A percentile compares a stretch with the other conserved stretches of the same genome.
Evolutionary conservation across 2,329 filamentous ascomycete species (phyloP).

Genomic region (Colletotrichum ledebouriae): DNA sequence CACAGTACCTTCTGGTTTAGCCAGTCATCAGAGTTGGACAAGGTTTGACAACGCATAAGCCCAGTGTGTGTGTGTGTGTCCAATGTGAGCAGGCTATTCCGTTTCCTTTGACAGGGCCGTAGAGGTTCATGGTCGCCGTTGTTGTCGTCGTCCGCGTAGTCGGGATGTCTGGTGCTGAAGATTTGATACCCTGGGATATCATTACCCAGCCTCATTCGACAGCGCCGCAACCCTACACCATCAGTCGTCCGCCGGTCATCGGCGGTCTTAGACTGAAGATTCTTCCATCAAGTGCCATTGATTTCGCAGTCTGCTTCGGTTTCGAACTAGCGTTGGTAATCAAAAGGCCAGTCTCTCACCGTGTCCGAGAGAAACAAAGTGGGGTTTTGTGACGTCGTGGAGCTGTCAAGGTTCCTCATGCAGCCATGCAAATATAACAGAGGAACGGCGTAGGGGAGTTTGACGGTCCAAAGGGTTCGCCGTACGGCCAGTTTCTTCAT

Average conservation of each 20-base stretch:
- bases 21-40: constrained; percentile 8
- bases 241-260: constrained; percentile 18
- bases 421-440: constrained; percentile 21
- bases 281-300: constrained; percentile 6
- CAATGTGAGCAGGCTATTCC: neutral
- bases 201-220: neutral
- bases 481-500: no score
- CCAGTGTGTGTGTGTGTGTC: no score
- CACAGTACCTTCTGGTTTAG: neutral
- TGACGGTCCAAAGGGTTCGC: no score
- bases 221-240: neutral
- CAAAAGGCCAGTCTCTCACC: constrained; percentile 1
- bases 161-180: neutral
- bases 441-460: constrained; percentile 5
- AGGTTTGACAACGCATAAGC: constrained; percentile 22
- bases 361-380: constrained; percentile 14
- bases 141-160: no score
- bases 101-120: neutral
- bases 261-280: neutral
- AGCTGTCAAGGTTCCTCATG: neutral
- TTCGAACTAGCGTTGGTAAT: constrained; percentile 19
- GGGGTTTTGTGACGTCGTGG: constrained; percentile 29
- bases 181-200: constrained; percentile 3
- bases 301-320: constrained; percentile 8
- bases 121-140: neutral